A percentile compares a stretch with the other conserved stretches of the same genome.
phyloP scores from a whole-genome alignment of 345 rosid genomes.

The Chamaenerion angustifolium region DNA sequence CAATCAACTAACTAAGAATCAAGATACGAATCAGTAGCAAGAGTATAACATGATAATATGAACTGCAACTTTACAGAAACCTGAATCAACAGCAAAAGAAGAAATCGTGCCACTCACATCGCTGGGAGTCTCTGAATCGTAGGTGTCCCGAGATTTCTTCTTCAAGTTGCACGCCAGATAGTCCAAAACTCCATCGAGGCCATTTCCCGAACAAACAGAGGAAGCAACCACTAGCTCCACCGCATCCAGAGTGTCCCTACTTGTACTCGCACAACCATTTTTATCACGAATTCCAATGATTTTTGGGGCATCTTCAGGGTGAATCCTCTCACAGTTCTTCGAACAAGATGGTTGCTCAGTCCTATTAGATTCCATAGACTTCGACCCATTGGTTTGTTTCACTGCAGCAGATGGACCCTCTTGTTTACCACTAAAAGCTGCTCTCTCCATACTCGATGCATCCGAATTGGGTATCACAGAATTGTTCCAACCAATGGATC shows the following conservation, averaged over 20 bases:
- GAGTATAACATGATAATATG: no score
- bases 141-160: constrained; percentile 41
- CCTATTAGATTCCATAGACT: neutral
- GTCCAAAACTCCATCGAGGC: constrained; percentile 42
- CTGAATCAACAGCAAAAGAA: no score
- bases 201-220: constrained; percentile 68
- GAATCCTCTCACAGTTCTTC: neutral
- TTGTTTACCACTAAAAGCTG: constrained; percentile 11
- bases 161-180: constrained; percentile 40
- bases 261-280: constrained; percentile 17
- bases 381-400: neutral
- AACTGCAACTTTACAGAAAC: no score
- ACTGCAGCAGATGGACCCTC: constrained; percentile 15
- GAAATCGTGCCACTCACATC: constrained; percentile 30
- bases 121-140: constrained; percentile 58
- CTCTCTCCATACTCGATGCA: constrained; percentile 11
- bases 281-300: constrained; percentile 1
- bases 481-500: constrained; percentile 21
- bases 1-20: no score
- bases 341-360: neutral
- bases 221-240: constrained; percentile 46
- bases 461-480: constrained; percentile 15
- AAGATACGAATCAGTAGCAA: no score
- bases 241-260: constrained; percentile 19
- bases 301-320: neutral